Evolutionary conservation across 78 protist species (phyloP).

Genomic region (Isochrysis galbana): DNA sequence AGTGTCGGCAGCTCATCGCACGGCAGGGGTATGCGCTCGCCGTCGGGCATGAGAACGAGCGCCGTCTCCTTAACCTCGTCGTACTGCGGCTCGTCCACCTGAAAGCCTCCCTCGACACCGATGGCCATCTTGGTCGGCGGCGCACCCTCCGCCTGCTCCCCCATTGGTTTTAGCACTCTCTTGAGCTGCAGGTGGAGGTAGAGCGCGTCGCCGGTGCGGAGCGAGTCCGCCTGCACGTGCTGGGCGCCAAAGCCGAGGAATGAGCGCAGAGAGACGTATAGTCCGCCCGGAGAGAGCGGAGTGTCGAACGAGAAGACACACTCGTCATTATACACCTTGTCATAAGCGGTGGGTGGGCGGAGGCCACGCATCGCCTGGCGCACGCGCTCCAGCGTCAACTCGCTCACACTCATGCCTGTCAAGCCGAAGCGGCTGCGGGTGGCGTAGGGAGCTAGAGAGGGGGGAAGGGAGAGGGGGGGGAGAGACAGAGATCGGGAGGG

Average conservation of each 20-base stretch:
- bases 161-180: neutral
- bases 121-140: constrained; percentile 72
- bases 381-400: neutral
- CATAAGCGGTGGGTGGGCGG: constrained; percentile 1
- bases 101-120: constrained; percentile 48
- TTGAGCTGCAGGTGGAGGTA: constrained; percentile 53
- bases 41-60: constrained; percentile 26
- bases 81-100: constrained; percentile 20
- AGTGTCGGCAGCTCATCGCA: constrained; percentile 47
- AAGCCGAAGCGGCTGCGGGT: too few relatives aligned
- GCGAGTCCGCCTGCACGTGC: constrained; percentile 65
- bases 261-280: constrained; percentile 63
- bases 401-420: too few relatives aligned
- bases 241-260: constrained; percentile 51
- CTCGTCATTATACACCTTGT: constrained; percentile 73
- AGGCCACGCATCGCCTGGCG: neutral
- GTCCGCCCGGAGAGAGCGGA: constrained; percentile 68
- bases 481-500: too few relatives aligned
- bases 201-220: constrained; percentile 40
- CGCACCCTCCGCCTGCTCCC: constrained; percentile 17
- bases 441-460: too few relatives aligned
- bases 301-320: constrained; percentile 67
- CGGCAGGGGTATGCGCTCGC: constrained; percentile 5
- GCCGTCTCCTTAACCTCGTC: constrained; percentile 40
- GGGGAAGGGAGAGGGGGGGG: too few relatives aligned